phyloP scores from a whole-genome alignment of 2,329 filamentous ascomycete genomes.

The Hymenoscyphus albidus region DNA sequence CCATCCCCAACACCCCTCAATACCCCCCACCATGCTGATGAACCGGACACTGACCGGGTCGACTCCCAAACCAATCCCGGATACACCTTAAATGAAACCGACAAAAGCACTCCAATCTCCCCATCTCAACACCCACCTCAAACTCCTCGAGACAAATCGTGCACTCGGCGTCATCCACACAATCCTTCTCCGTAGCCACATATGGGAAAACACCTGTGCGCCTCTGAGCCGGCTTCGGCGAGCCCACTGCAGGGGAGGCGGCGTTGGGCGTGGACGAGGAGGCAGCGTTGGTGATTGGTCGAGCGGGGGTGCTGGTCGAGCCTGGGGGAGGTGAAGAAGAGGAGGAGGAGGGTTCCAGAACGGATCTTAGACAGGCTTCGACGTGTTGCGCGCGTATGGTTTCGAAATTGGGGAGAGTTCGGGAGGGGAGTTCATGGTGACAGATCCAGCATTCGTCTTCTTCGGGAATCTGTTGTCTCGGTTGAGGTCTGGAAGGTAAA shows the following conservation, averaged over 20 bases:
- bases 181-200: constrained; percentile 63
- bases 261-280: not conserved
- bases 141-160: constrained; percentile 67
- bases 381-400: constrained; percentile 56
- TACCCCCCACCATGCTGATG: constrained; percentile 49
- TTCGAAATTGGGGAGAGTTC: constrained; percentile 51
- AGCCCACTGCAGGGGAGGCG: not conserved
- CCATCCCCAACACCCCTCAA: not conserved
- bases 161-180: constrained; percentile 63
- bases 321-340: constrained; percentile 11
- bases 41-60: constrained; percentile 61
- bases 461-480: constrained; percentile 51
- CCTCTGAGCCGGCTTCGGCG: constrained; percentile 35
- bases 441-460: constrained; percentile 80
- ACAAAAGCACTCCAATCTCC: constrained; percentile 63
- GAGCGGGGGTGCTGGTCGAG: constrained; percentile 5
- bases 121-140: constrained; percentile 58
- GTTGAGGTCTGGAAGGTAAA: constrained; percentile 13
- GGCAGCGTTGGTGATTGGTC: constrained; percentile 12
- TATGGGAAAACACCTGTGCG: constrained; percentile 62
- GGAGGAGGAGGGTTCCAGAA: constrained; percentile 11
- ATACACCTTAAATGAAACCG: constrained; percentile 61
- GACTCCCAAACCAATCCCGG: constrained; percentile 57
- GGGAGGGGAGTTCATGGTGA: constrained; percentile 64
- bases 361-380: constrained; percentile 47